These are phyloP conservation scores for Kingdonia uniflora DNA, from an alignment of 164 flowering plant species.

Conservation along the genomic window DNA sequence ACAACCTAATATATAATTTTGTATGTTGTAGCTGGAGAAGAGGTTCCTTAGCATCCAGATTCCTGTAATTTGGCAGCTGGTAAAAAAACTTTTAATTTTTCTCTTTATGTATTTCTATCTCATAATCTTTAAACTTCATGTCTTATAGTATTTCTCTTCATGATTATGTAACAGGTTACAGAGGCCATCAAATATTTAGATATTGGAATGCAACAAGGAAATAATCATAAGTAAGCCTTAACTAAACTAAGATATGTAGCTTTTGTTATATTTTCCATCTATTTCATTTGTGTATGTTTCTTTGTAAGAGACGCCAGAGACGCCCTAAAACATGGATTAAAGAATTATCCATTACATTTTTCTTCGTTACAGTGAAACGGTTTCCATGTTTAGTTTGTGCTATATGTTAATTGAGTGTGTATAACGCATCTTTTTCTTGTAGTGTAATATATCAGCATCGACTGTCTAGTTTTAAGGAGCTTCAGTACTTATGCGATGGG, in stretches of 20 bases:
- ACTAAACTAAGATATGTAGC: no score
- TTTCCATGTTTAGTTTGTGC: no score
- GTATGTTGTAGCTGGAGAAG: constrained; percentile 58
- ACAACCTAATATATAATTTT: constrained; percentile 1
- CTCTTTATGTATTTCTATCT: not conserved
- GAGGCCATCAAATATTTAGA: constrained; percentile 47
- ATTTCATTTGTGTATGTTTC: not conserved
- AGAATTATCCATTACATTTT: not conserved
- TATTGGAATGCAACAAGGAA: constrained; percentile 24
- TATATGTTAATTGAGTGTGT: no score
- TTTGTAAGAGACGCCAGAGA: no score
- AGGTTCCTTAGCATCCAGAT: constrained; percentile 46
- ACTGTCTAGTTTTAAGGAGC: constrained; percentile 80
- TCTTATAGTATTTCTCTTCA: not conserved
- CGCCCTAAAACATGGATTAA: no score
- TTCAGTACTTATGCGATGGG: constrained; percentile 89
- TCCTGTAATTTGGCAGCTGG: constrained; percentile 38
- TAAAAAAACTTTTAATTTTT: constrained; percentile 25
- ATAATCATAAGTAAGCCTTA: constrained; percentile 41
- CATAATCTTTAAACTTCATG: not conserved
- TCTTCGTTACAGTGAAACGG: not conserved
- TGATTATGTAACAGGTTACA: constrained; percentile 38
- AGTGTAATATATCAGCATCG: constrained; percentile 67
- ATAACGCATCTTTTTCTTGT: constrained; percentile 4
- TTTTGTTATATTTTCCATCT: no score